Base-by-base conservation (phyloP, 441 rosid genomes). In the Syzygium malaccense region DNA sequence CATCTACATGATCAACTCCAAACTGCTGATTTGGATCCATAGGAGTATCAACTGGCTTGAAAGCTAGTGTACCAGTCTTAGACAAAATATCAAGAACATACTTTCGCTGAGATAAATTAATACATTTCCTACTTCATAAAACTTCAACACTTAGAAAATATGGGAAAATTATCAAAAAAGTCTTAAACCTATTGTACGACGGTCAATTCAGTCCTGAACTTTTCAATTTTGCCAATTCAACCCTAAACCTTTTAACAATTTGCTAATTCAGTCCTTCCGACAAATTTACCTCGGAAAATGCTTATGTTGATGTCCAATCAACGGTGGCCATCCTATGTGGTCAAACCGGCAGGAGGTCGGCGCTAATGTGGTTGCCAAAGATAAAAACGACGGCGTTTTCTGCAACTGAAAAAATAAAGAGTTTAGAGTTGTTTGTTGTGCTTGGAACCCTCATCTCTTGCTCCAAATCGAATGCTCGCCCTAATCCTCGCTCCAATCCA, bases 341-440 rank as follows among this genome's bases (percentile, higher is more conserved):
- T 4, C 14, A 0, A 8, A 60, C 0, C 6, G 2, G 66, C 0
- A 3, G 66, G 28, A 26, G 2, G 14, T 4, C 4, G 3, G 18
- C 13, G 32, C 0, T 2, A 0, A 28, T 0, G 3, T 60, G 30
- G 66, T 12, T 13, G 32, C 0, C 13, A 1, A 4, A 60, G 32
- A 26, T 60, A 60, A 60, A 60, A 60, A 41, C 0, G 0, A 0
- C 1, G 0, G 30, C 26, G 3, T 57, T 58, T 12, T 60, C 18
- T 15, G 3, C 30, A 58, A 60, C 1, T 60, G 9, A 20, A 7
- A 57, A 9, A 25, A 25, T 0, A 49, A 49, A 11, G 14, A 53
- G 4, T 10, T 41, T 41, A 26, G 0, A 13, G 17, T 17, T 60
- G 7, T 28, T 7, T 26, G 8, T 1, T 28, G 6, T 60, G 8